Evolutionary conservation across 2,329 filamentous ascomycete genomes (phyloP).

Genomic region (Colletotrichum musicola): DNA sequence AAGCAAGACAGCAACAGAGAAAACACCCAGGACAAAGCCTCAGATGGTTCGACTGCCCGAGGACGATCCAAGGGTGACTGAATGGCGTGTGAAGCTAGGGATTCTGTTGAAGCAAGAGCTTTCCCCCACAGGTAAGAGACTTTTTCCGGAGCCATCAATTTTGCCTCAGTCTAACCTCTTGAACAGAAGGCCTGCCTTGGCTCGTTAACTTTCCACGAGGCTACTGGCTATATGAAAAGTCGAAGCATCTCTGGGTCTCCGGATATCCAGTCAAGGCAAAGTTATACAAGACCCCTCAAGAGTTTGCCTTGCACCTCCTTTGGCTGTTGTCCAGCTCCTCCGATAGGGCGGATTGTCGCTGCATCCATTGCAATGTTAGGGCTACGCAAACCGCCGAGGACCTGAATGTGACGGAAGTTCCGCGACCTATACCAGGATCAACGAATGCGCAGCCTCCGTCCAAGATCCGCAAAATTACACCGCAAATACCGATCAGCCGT

Average conservation of each 20-base stretch:
- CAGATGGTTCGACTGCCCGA: slow-evolving; percentile 58
- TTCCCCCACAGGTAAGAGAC: slow-evolving; percentile 44
- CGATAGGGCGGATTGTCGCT: slow-evolving; percentile 64
- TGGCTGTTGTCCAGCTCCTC: slow-evolving; percentile 64
- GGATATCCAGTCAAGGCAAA: slow-evolving; percentile 62
- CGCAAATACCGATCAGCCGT: slow-evolving; percentile 16
- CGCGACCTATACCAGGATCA: not conserved
- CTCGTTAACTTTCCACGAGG: slow-evolving; percentile 59
- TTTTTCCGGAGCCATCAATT: slow-evolving; percentile 49
- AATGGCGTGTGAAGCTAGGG: slow-evolving; percentile 60
- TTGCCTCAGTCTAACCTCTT: slow-evolving; percentile 41
- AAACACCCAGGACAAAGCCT: slow-evolving; percentile 54
- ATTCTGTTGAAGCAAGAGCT: slow-evolving; percentile 61
- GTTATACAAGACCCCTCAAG: slow-evolving; percentile 65
- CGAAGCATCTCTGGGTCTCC: slow-evolving; percentile 63
- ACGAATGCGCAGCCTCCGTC: slow-evolving; percentile 38
- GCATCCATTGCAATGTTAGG: slow-evolving; percentile 60
- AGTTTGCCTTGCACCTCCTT: slow-evolving; percentile 65
- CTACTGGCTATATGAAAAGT: slow-evolving; percentile 62
- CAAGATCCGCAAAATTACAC: slow-evolving; percentile 37
- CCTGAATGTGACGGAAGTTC: slow-evolving; percentile 25
- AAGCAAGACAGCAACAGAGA: slow-evolving; percentile 52
- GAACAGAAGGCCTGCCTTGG: slow-evolving; percentile 57
- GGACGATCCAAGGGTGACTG: slow-evolving; percentile 58
- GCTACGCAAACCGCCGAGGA: slow-evolving; percentile 36